A percentile compares a stretch with the other conserved stretches of the same genome.
phyloP scores from a whole-genome alignment of 176 grass and related monocot species.

The Oryza meyeriana region DNA sequence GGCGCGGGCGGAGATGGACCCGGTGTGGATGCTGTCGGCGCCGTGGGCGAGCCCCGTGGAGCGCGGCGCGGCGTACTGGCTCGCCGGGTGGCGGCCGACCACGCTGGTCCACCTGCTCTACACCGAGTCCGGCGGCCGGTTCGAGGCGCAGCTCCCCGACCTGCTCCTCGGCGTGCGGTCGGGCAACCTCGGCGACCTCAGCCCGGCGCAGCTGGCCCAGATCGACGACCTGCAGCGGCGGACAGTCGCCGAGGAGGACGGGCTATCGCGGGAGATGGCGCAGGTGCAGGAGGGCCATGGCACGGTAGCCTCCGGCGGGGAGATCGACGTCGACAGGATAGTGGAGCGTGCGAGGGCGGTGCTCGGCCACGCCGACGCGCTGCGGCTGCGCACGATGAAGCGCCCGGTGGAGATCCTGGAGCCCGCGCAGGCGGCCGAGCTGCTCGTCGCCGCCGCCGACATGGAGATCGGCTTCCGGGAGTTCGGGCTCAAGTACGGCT shows the following conservation, averaged over 20 bases:
- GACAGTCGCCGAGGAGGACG: slow-evolving; percentile 65
- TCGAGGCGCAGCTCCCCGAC: slow-evolving; percentile 66
- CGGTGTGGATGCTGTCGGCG: slow-evolving; percentile 51
- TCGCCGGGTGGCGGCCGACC: slow-evolving; percentile 58
- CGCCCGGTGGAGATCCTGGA: slow-evolving; percentile 44
- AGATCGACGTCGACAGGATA: slow-evolving; percentile 30
- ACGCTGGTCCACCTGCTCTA: slow-evolving; percentile 64
- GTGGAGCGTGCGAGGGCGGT: slow-evolving; percentile 35
- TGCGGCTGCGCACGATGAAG: slow-evolving; percentile 59
- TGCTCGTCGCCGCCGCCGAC: slow-evolving; percentile 64
- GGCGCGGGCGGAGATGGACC: slow-evolving; percentile 45
- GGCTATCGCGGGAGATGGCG: slow-evolving; percentile 58
- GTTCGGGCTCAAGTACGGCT: slow-evolving; percentile 51
- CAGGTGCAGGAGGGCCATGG: slow-evolving; percentile 58
- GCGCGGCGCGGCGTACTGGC: slow-evolving; percentile 56
- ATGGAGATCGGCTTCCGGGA: slow-evolving; percentile 70
- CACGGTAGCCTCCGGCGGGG: background rate
- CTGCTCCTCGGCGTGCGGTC: slow-evolving; percentile 60
- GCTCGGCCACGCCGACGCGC: slow-evolving; percentile 54
- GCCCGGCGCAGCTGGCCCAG: slow-evolving; percentile 39
- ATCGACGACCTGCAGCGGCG: slow-evolving; percentile 65
- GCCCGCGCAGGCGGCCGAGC: slow-evolving; percentile 60
- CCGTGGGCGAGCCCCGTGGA: slow-evolving; percentile 75
- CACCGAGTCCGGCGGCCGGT: slow-evolving; percentile 63
- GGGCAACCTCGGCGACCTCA: slow-evolving; percentile 76